phyloP scores from a whole-genome alignment of 2,329 filamentous ascomycete genomes.

The Ophiostoma piceae region DNA sequence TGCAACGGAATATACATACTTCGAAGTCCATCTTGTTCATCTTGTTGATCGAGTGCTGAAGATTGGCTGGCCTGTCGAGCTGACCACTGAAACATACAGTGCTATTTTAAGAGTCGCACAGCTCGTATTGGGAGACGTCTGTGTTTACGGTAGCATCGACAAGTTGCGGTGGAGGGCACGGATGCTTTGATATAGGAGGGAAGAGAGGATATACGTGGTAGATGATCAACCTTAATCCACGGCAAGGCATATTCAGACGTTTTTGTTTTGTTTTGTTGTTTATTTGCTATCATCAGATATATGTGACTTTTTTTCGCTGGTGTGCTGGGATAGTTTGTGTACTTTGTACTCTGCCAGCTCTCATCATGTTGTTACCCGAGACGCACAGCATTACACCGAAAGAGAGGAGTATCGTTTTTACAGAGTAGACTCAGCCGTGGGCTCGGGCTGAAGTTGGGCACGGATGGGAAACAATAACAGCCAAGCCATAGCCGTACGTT shows the following conservation, averaged over 20 bases:
- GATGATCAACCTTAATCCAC: constrained; percentile 8
- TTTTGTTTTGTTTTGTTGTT: not conserved
- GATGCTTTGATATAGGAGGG: constrained; percentile 1
- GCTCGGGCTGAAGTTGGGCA: not conserved
- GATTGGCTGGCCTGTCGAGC: not conserved
- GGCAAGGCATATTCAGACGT: not conserved
- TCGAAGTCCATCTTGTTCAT: not conserved
- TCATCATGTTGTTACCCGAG: not conserved
- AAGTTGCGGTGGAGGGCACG: not conserved
- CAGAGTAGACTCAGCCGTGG: not conserved
- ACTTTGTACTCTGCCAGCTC: not conserved
- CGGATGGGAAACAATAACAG: not conserved
- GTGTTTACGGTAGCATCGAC: not conserved
- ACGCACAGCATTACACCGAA: not conserved
- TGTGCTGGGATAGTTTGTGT: too few species aligned
- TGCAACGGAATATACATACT: not conserved
- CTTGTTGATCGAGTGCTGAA: not conserved
- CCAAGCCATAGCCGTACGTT: not conserved
- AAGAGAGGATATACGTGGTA: not conserved
- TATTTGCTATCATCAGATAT: too few species aligned
- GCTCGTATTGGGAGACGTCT: not conserved
- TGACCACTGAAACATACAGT: not conserved
- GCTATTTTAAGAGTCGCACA: constrained; percentile 11
- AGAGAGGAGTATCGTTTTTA: not conserved
- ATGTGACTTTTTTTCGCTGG: too few species aligned